Conservation (phyloP, 2,329 filamentous ascomycete genomes). For the Fusarium secorum region DNA sequence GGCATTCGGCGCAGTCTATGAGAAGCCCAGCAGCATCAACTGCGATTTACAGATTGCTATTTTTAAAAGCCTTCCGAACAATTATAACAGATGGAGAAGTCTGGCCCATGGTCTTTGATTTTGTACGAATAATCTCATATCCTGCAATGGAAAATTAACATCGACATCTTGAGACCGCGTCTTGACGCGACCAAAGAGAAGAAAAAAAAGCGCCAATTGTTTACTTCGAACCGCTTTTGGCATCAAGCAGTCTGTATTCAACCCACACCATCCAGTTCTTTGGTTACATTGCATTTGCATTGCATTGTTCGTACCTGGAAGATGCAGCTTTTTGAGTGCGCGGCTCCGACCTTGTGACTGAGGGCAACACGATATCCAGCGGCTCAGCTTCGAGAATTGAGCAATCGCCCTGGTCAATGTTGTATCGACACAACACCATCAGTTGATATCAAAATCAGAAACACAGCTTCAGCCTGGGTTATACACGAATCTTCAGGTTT, state of each 20-base stretch:
- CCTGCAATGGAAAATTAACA: neutral
- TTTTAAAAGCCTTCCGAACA: neutral
- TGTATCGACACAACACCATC: conserved; percentile 22
- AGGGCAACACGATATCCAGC: neutral
- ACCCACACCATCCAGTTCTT: conserved; percentile 1
- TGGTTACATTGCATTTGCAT: conserved; percentile 14
- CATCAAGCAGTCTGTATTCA: conserved; percentile 22
- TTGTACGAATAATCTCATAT: neutral
- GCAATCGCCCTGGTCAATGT: conserved; percentile 4
- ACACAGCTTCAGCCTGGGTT: conserved; percentile 7
- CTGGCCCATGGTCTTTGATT: neutral
- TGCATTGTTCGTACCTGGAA: conserved; percentile 32
- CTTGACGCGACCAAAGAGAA: neutral
- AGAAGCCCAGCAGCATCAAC: neutral
- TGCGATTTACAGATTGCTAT: neutral
- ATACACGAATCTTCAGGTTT: conserved; percentile 32
- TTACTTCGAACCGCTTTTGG: conserved; percentile 34
- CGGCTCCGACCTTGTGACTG: conserved; percentile 32
- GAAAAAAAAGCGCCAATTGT: conserved; percentile 2
- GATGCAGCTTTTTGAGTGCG: conserved; percentile 11
- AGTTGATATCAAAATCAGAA: conserved; percentile 25
- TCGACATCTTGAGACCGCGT: conserved; percentile 7
- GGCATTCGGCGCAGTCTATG: neutral
- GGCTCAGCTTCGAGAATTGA: conserved; percentile 11
- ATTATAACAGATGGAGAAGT: neutral